Percentiles rank a stretch among this genome's conserved stretches.
phyloP scores from a whole-genome alignment of 345 rosid genomes.

The Streptanthus diversifolius region DNA sequence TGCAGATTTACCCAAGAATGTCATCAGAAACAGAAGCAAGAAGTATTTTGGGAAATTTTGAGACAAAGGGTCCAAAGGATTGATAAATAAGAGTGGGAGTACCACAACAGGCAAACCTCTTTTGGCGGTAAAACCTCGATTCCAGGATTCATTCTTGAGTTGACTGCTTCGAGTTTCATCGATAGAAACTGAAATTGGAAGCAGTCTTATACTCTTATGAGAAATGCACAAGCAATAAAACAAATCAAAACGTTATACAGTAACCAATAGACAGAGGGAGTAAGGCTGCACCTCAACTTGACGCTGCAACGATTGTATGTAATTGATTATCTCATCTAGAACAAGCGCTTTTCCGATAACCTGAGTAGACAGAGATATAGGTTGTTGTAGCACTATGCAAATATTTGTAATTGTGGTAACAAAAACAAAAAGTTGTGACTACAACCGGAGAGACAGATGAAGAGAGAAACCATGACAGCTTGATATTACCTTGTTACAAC shows the following conservation, averaged over 20 bases:
- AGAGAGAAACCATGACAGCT: neutral
- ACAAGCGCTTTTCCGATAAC: constrained; percentile 91
- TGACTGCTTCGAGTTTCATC: constrained; percentile 91
- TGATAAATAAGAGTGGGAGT: neutral
- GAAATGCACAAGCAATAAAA: neutral
- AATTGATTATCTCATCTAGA: constrained; percentile 90
- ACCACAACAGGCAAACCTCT: constrained; percentile 42
- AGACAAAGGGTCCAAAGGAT: neutral
- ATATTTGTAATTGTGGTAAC: neutral
- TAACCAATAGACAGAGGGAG: neutral
- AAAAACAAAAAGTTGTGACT: neutral
- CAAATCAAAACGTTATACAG: neutral
- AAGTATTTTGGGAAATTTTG: neutral
- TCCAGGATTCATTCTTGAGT: constrained; percentile 57
- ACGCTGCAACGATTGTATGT: constrained; percentile 78
- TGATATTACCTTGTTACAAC: constrained; percentile 77
- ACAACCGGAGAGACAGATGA: neutral
- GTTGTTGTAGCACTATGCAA: neutral
- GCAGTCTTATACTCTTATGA: neutral
- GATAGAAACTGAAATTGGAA: constrained; percentile 66
- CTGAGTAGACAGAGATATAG: constrained; percentile 34
- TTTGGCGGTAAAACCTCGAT: constrained; percentile 69
- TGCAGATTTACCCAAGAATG: neutral
- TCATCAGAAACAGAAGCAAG: neutral
- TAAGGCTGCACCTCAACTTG: constrained; percentile 72